Base-by-base conservation (phyloP, 768 basidiomycete species). In the Goffeauzyma gilvescens region DNA sequence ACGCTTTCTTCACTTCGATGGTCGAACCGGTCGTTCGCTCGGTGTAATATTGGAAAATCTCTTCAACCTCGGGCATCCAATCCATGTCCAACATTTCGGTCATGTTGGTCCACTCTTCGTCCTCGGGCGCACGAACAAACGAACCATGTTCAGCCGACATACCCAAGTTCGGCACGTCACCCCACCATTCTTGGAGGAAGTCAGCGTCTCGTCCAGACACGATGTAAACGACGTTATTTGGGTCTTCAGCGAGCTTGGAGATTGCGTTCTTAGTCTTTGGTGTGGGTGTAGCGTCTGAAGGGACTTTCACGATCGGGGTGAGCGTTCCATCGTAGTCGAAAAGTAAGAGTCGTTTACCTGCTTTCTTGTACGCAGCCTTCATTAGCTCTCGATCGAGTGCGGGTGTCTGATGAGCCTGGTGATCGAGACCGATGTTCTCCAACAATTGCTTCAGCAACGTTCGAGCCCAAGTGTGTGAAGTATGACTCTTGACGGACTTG, bases 321-420 rank as follows among this genome's bases (percentile, higher is more conserved):
- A 98, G 76, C 0, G 90, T 98, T 5, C 90, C 90, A 58, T 93
- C 87, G 60, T 98, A 98, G 64, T 96, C 90, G 53, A 95, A 86
- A 64, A 95, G 71, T 63, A 96, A 78, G 48, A 96, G 62, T 44
- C 90, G 68, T 71, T 89, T 87, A 65, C 71, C 70, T 17, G 85
- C 81, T 15, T 55, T 65, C 32, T 69, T 60, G 67, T 90, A 93
- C 50, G 69, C 66, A 14, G 66, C 55, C 48, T 73, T 67, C 37
- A 93, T 60, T 14, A 69, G 66, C 14, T 69, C 69, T 45, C 70
- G 68, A 38, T 83, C 78, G 18, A 95, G 73, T 43, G 77, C 78
- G 0, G 90, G 90, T 23, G 86, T 95, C 55, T 77, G 73, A 37
- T 81, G 72, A 2, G 86, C 80, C 33, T 77, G 75, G 39, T 79